Base-by-base conservation (phyloP, 306 rosid species). In the Pueraria montana region DNA sequence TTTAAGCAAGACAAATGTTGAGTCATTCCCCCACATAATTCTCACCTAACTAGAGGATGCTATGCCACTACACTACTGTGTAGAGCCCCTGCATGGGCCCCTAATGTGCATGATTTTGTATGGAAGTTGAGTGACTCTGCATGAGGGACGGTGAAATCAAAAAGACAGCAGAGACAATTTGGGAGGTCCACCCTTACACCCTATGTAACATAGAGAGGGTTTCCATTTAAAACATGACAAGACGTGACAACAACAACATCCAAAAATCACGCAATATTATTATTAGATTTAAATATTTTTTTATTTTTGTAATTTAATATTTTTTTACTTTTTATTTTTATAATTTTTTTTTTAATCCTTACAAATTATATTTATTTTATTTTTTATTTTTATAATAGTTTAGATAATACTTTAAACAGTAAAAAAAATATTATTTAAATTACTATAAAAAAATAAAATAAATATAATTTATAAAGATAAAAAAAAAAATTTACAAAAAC, bases 191-290 rank as follows among this genome's bases (percentile, higher is more conserved):
- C 71, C 82, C 82, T 32, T 40, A 78, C 87, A 73, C 85, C 80
- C 84, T 46, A 13, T 80, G 49, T 75, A 30, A 65, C 80, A 59
- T 36, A 27, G 14, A 20, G 32, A 74, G 10, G 4, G 4, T 81
- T 72, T 36, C 38, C 52, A 66, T 42, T 80, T 73, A 27, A 50
- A 85, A 73, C 32, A 40, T 26, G 70, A 63, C 61, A 83, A 78
- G 89, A 84, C 79, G 63, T 82, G 90, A 91, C 89, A 82, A 49
- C 89, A 82, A 49, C 86, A 67, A 77, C 46, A 62, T 61, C 11
- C 2, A 32, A 76, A 76, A 76, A 12, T 43, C 36, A 11, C 53
- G 88, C 88, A 70, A 43, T 84, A 84, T 72, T 52, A 55, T 55
- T 17, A 34, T 34, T 34, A 34, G n/a, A n/a, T n/a, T n/a, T n/a